Evolutionary conservation across 2,329 filamentous ascomycete genomes (phyloP).

Genomic region (Pseudogymnoascus sp.): DNA sequence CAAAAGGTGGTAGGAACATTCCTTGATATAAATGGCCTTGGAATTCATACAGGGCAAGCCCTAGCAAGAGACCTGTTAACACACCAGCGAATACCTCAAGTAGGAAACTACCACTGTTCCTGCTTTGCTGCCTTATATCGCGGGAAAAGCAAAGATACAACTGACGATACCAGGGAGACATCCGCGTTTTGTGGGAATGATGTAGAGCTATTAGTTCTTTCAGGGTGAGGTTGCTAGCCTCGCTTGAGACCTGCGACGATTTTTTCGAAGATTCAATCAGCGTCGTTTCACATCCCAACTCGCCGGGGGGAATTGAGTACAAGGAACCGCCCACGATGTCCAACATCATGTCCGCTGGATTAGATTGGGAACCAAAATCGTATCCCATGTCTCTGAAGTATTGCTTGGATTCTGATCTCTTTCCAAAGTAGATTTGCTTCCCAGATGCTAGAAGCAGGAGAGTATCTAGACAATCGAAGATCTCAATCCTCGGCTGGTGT

Average conservation of each 20-base stretch:
- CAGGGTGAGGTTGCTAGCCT: neutral
- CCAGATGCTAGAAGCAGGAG: conserved; percentile 47
- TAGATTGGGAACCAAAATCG: conserved; percentile 39
- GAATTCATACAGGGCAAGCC: neutral
- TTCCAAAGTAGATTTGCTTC: conserved; percentile 45
- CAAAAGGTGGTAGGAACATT: neutral
- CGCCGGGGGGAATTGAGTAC: no score
- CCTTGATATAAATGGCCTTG: neutral
- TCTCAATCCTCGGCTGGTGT: conserved; percentile 50
- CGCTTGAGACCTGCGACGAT: neutral
- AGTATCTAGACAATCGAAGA: conserved; percentile 49
- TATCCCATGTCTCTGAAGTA: conserved; percentile 48
- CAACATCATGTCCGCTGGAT: conserved; percentile 50
- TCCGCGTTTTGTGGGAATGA: neutral
- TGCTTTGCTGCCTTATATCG: neutral
- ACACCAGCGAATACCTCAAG: neutral
- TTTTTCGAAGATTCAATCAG: neutral
- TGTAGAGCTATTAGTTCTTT: neutral
- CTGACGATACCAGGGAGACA: neutral
- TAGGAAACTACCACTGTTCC: neutral
- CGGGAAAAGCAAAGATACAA: neutral
- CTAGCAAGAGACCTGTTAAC: neutral
- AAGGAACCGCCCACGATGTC: conserved; percentile 39
- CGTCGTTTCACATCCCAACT: no score
- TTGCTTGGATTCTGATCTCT: conserved; percentile 32